Conservation (phyloP, 1,284 basidiomycete species). For the Jaminaea rosea region DNA sequence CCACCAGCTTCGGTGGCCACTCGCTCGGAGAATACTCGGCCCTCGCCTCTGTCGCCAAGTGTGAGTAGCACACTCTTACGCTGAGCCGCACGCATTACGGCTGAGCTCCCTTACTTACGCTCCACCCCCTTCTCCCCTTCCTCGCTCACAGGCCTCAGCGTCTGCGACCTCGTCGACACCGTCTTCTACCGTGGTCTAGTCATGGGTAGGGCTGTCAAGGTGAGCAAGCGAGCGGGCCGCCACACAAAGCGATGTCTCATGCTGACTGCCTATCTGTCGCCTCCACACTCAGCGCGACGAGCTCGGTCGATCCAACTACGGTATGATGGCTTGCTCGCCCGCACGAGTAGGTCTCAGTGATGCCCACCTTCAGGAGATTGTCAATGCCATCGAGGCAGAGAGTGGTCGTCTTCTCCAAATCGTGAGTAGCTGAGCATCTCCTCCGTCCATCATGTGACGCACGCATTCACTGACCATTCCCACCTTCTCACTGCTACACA, state of each 20-base stretch:
- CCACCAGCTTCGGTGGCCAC: conserved; percentile 81
- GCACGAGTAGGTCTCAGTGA: conserved; percentile 65
- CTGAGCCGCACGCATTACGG: background rate
- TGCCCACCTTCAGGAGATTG: conserved; percentile 74
- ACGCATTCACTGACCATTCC: too few relatives aligned
- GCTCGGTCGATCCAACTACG: conserved; percentile 86
- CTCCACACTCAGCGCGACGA: conserved; percentile 62
- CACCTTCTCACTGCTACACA: too few relatives aligned
- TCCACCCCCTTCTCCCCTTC: background rate
- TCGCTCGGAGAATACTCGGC: conserved; percentile 97
- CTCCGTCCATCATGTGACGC: too few relatives aligned
- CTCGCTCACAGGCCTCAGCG: conserved; percentile 61
- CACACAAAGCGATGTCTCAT: conserved; percentile 35
- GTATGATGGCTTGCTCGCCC: conserved; percentile 97
- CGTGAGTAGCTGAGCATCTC: conserved; percentile 2
- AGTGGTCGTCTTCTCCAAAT: conserved; percentile 7
- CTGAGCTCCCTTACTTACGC: background rate
- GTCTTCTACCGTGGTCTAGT: conserved; percentile 99
- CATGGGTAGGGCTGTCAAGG: conserved; percentile 54
- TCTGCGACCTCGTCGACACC: conserved; percentile 91
- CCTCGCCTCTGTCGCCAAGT: conserved; percentile 84
- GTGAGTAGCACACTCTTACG: background rate
- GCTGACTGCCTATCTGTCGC: background rate
- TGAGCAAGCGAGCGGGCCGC: conserved; percentile 73
- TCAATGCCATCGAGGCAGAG: conserved; percentile 62